A percentile compares a stretch with the other conserved stretches of the same genome.
These are phyloP conservation scores for Talaromyces funiculosus DNA, from an alignment of 2,329 filamentous ascomycete genomes.

Conservation along the genomic window DNA sequence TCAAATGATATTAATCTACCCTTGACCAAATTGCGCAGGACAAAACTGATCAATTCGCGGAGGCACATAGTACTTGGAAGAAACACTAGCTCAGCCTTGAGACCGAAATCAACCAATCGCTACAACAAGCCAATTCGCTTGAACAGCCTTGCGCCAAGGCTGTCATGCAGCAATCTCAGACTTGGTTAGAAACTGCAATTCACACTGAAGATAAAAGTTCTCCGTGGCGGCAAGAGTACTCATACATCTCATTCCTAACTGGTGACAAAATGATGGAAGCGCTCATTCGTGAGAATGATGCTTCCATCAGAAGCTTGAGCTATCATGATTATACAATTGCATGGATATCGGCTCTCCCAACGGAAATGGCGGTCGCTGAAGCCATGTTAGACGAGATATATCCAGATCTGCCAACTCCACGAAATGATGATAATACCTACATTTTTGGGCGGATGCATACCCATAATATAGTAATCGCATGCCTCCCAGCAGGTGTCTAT, in stretches of 20 bases:
- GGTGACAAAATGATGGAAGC: not conserved
- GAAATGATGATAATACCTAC: not conserved
- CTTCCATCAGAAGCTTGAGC: not conserved
- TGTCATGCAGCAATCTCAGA: not conserved
- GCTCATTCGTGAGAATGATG: not conserved
- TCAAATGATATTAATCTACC: no score
- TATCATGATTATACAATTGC: slow-evolving; percentile 10
- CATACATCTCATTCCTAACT: not conserved
- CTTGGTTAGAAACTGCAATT: not conserved
- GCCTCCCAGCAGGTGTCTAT: slow-evolving; percentile 26
- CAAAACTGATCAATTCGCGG: no score
- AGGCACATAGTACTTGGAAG: not conserved
- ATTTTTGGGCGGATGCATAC: slow-evolving; percentile 8
- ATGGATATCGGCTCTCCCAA: slow-evolving; percentile 14
- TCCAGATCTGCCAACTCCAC: not conserved
- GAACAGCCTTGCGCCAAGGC: not conserved
- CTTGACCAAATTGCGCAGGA: no score
- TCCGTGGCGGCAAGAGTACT: not conserved
- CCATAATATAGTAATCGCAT: slow-evolving; percentile 32
- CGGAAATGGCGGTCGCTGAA: slow-evolving; percentile 10
- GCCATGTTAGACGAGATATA: slow-evolving; percentile 14
- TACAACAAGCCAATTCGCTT: not conserved
- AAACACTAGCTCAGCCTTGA: not conserved
- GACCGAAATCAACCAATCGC: not conserved
- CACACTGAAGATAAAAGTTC: no score